Evolutionary conservation across 2,329 filamentous ascomycete genomes (phyloP).

Genomic region (Samsoniella hepiali): DNA sequence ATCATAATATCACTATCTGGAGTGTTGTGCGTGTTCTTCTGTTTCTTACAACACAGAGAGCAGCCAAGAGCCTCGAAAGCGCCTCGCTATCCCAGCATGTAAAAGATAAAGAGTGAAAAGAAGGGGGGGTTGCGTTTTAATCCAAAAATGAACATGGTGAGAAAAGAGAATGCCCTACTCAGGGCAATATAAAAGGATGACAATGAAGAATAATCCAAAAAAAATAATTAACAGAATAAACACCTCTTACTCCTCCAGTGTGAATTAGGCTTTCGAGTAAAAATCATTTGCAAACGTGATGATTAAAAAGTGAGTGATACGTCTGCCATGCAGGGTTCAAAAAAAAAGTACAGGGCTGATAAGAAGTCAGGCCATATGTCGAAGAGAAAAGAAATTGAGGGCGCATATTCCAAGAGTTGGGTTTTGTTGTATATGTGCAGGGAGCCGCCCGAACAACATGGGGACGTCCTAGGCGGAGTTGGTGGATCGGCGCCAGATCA

Average conservation of each 20-base stretch:
- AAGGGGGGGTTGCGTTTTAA: not conserved
- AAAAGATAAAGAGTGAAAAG: not conserved
- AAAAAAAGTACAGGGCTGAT: conserved; percentile 3
- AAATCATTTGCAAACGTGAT: conserved; percentile 17
- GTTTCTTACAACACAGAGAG: not conserved
- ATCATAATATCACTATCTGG: conserved; percentile 23
- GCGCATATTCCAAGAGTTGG: conserved; percentile 14
- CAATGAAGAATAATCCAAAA: conserved; percentile 7
- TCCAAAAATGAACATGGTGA: not conserved
- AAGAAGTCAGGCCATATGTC: not conserved
- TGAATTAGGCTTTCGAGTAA: conserved; percentile 4
- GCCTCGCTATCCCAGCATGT: not conserved
- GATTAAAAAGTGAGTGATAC: conserved; percentile 14
- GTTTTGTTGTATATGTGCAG: conserved; percentile 10
- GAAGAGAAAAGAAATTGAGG: not conserved
- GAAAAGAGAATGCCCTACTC: not conserved
- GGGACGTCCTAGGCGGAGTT: conserved; percentile 37
- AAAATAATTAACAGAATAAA: conserved; percentile 2
- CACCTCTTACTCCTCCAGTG: conserved; percentile 14
- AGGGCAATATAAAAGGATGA: not conserved
- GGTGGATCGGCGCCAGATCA: conserved; percentile 62
- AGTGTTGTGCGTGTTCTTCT: not conserved
- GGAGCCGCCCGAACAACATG: not conserved
- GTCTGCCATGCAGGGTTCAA: conserved; percentile 11
- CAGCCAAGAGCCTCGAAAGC: not conserved